phyloP scores from a whole-genome alignment of 345 rosid species.

The Salix dunnii region DNA sequence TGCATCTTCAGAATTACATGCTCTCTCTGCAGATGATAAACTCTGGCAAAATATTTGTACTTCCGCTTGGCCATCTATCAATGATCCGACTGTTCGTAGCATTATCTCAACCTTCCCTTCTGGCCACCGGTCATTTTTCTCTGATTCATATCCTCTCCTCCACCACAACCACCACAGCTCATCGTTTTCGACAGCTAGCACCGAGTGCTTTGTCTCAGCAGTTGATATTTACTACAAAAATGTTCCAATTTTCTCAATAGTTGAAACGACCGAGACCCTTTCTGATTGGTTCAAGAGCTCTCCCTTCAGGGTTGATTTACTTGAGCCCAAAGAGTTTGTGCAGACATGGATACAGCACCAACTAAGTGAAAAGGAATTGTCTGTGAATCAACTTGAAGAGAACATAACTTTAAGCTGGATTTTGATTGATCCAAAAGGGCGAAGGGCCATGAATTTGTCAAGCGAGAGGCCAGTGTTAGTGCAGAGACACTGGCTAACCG shows the following conservation, averaged over 20 bases:
- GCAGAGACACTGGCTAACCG: conserved; percentile 67
- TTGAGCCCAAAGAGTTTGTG: conserved; percentile 49
- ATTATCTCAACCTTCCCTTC: conserved; percentile 49
- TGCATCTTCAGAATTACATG: conserved; percentile 42
- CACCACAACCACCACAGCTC: conserved; percentile 1
- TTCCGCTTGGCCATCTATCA: conserved; percentile 59
- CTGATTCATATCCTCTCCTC: conserved; percentile 52
- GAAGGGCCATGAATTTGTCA: conserved; percentile 58
- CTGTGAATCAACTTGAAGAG: conserved; percentile 50
- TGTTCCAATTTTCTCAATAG: conserved; percentile 44
- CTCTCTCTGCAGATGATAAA: conserved; percentile 39
- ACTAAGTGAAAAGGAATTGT: conserved; percentile 24
- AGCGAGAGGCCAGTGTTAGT: conserved; percentile 53
- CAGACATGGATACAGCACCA: conserved; percentile 23
- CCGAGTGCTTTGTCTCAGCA: conserved; percentile 50
- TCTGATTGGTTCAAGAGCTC: conserved; percentile 52
- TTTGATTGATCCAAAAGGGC: conserved; percentile 52
- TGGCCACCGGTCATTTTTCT: conserved; percentile 64
- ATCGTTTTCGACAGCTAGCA: background rate
- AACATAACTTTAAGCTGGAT: conserved; percentile 62
- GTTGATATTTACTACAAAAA: conserved; percentile 59
- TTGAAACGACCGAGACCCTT: conserved; percentile 38
- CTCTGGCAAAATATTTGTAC: conserved; percentile 55
- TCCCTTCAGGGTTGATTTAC: conserved; percentile 61
- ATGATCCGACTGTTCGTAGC: conserved; percentile 30